A percentile compares a stretch with the other conserved stretches of the same genome.
phyloP scores from a whole-genome alignment of 1,139 yeast species.

The Yamadazyma triangularis region DNA sequence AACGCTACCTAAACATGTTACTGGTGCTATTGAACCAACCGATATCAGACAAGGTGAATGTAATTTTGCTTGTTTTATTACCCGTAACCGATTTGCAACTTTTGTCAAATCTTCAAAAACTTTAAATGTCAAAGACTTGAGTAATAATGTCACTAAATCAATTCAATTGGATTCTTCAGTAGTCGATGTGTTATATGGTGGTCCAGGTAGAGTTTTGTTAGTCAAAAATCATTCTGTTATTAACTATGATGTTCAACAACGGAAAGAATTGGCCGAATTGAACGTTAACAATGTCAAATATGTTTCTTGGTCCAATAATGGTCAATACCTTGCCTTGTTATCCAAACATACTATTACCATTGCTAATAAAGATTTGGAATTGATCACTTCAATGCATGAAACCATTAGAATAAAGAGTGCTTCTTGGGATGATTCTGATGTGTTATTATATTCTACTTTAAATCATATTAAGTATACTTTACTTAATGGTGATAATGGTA shows the following conservation, averaged over 20 bases:
- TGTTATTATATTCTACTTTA: constrained; percentile 86
- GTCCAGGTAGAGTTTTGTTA: constrained; percentile 79
- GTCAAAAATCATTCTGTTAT: constrained; percentile 70
- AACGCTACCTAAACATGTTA: constrained; percentile 77
- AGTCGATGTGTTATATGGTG: constrained; percentile 70
- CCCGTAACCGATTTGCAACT: constrained; percentile 90
- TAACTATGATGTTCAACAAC: constrained; percentile 90
- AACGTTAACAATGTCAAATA: constrained; percentile 80
- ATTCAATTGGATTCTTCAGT: constrained; percentile 71
- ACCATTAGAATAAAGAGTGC: constrained; percentile 97
- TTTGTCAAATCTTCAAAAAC: constrained; percentile 60
- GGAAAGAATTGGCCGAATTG: constrained; percentile 68
- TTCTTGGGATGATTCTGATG: constrained; percentile 95
- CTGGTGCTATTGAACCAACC: constrained; percentile 90
- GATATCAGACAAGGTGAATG: constrained; percentile 79
- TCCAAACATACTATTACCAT: constrained; percentile 92
- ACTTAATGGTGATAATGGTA: constrained; percentile 92
- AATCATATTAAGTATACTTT: constrained; percentile 94
- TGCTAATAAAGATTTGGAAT: constrained; percentile 73
- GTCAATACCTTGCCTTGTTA: constrained; percentile 81
- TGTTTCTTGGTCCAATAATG: constrained; percentile 85
- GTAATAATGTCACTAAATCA: constrained; percentile 75
- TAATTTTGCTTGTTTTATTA: constrained; percentile 81
- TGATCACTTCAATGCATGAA: constrained; percentile 86
- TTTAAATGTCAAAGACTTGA: constrained; percentile 79